These are phyloP conservation scores for Peronospora farinosa DNA, from an alignment of 352 stramenopile species.

Conservation along the genomic window DNA sequence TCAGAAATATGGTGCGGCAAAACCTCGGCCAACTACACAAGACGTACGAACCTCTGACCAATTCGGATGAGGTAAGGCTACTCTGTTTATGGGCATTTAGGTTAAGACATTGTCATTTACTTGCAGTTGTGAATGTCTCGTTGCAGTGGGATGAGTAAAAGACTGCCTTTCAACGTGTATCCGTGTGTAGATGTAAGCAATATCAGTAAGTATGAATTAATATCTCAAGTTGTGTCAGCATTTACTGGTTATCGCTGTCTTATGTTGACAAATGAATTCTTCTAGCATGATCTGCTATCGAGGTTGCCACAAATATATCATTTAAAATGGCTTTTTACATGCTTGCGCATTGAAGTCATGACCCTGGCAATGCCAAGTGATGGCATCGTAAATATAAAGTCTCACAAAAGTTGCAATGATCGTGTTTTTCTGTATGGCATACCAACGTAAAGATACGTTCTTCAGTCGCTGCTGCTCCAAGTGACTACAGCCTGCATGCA, in stretches of 20 bases:
- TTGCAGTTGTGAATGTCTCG: background rate
- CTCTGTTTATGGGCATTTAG: background rate
- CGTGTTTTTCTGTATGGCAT: background rate
- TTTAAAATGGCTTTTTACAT: too few species aligned
- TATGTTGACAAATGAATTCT: conserved; percentile 14
- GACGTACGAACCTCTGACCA: conserved; percentile 31
- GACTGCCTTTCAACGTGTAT: background rate
- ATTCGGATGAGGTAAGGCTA: conserved; percentile 43
- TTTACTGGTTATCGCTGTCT: conserved; percentile 33
- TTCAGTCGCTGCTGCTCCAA: background rate
- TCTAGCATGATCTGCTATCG: too few species aligned
- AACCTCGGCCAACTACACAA: conserved; percentile 20
- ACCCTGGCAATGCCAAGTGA: too few species aligned
- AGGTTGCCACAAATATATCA: too few species aligned
- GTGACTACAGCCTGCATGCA: background rate
- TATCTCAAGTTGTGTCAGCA: too few species aligned
- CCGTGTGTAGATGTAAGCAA: conserved; percentile 1
- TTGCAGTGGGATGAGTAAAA: conserved; percentile 25
- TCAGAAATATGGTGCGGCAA: conserved; percentile 68
- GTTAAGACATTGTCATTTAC: conserved; percentile 2
- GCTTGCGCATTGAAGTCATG: too few species aligned
- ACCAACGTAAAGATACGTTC: background rate
- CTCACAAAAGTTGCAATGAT: background rate
- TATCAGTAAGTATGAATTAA: conserved; percentile 12
- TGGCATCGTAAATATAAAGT: too few species aligned